Evolutionary conservation across 2,329 filamentous ascomycete species (phyloP).

Genomic region (Lasiodiplodia gonubiensis): DNA sequence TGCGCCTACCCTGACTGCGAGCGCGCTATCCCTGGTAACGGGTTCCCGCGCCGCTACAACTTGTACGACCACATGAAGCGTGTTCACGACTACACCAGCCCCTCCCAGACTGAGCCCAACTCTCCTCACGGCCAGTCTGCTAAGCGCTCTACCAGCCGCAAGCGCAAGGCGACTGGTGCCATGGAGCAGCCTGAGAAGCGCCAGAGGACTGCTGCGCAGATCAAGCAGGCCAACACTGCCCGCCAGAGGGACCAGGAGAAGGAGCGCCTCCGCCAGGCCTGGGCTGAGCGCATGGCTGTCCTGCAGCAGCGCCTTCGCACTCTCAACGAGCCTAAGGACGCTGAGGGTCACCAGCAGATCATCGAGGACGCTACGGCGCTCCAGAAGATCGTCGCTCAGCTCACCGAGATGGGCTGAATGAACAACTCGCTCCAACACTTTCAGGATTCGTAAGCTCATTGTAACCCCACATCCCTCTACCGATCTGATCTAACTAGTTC

Average conservation of each 20-base stretch:
- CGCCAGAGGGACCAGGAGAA: conserved; percentile 38
- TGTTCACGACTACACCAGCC: conserved; percentile 70
- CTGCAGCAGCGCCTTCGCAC: conserved; percentile 42
- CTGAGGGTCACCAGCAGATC: conserved; percentile 42
- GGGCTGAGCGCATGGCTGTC: conserved; percentile 42
- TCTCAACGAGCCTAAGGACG: conserved; percentile 43
- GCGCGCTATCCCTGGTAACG: conserved; percentile 78
- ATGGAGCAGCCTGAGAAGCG: conserved; percentile 44
- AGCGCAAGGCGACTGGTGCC: conserved; percentile 41
- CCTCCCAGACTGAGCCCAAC: conserved; percentile 37
- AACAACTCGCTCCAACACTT: conserved; percentile 8
- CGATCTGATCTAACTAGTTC: neutral
- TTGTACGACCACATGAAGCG: conserved; percentile 96
- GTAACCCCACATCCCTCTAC: neutral
- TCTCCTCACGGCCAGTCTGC: conserved; percentile 38
- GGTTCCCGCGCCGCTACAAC: conserved; percentile 95
- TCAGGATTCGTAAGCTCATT: conserved; percentile 23
- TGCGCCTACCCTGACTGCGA: conserved; percentile 90
- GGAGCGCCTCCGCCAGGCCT: conserved; percentile 40
- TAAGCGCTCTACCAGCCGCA: conserved; percentile 40
- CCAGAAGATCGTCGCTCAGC: conserved; percentile 43
- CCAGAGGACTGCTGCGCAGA: conserved; percentile 39
- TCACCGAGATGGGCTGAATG: conserved; percentile 44
- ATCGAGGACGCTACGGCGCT: conserved; percentile 43
- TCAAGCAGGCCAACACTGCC: conserved; percentile 39